phyloP scores from a whole-genome alignment of 164 flowering plant species.

The Tinospora cordifolia region DNA sequence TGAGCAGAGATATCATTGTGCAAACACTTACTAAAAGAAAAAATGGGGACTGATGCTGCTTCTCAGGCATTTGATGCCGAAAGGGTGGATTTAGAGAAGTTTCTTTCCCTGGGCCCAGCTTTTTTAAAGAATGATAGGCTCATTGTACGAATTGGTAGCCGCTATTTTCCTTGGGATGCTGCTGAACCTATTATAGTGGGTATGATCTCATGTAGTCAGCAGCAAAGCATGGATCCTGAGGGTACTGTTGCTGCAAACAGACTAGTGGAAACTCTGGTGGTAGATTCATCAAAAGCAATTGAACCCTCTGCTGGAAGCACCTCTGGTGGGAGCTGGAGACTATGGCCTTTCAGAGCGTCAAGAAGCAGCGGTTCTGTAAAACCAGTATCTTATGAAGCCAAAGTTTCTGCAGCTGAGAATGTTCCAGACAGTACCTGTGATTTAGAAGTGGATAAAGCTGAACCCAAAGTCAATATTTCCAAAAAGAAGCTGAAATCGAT shows the following conservation, averaged over 20 bases:
- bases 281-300: constrained; percentile 30
- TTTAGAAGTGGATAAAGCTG: constrained; percentile 15
- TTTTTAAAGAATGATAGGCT: constrained; percentile 38
- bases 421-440: constrained; percentile 19
- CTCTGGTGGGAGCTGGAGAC: constrained; percentile 48
- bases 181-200: constrained; percentile 39
- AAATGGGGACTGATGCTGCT: constrained; percentile 57
- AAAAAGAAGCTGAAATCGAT: constrained; percentile 39
- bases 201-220: constrained; percentile 30
- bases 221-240: constrained; percentile 27
- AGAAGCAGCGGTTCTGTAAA: constrained; percentile 20
- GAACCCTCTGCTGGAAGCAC: constrained; percentile 39
- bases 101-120: constrained; percentile 30
- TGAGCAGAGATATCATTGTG: constrained; percentile 49
- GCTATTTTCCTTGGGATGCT: constrained; percentile 40
- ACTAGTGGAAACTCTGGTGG: constrained; percentile 31
- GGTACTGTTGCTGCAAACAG: constrained; percentile 41
- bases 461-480: constrained; percentile 17
- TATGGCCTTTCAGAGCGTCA: constrained; percentile 68
- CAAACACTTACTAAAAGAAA: constrained; percentile 44
- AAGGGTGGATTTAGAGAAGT: constrained; percentile 37
- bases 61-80: constrained; percentile 50
- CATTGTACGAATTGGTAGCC: constrained; percentile 38
- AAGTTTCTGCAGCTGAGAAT: constrained; percentile 19
- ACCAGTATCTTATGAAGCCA: constrained; percentile 16